A percentile compares a stretch with the other conserved stretches of the same genome.
Evolutionary conservation across 345 rosid genomes (phyloP).

Genomic region (Sapria himalayana): DNA sequence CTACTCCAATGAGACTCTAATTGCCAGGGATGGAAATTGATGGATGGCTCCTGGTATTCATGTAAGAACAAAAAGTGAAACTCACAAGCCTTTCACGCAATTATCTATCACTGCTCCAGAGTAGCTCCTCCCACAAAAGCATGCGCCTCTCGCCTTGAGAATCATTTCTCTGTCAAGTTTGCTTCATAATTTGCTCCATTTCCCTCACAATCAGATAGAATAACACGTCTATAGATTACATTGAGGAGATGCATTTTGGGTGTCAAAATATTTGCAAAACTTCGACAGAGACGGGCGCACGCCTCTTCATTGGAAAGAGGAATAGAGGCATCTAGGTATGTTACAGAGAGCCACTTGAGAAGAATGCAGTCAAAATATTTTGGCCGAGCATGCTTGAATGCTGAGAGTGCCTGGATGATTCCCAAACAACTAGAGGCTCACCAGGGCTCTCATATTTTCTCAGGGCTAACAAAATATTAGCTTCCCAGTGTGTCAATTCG

Average conservation of each 20-base stretch:
- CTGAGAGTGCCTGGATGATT: slow-evolving; percentile 47
- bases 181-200: slow-evolving; percentile 32
- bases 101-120: slow-evolving; percentile 51
- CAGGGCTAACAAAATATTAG: slow-evolving; percentile 49
- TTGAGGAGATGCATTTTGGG: slow-evolving; percentile 64
- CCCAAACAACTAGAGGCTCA: slow-evolving; percentile 69
- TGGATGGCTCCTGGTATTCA: slow-evolving; percentile 9
- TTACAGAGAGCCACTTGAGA: slow-evolving; percentile 45
- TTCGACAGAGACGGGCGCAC: slow-evolving; percentile 17
- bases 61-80: slow-evolving; percentile 33
- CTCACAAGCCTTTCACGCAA: slow-evolving; percentile 61
- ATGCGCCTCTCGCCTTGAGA: slow-evolving; percentile 16
- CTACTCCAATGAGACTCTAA: slow-evolving; percentile 47
- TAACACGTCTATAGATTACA: slow-evolving; percentile 40
- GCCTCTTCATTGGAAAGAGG: slow-evolving; percentile 22
- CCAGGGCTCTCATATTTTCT: slow-evolving; percentile 23
- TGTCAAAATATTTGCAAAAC: slow-evolving; percentile 26
- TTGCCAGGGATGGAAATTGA: slow-evolving; percentile 10
- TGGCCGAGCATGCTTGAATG: slow-evolving; percentile 43
- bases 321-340: slow-evolving; percentile 20
- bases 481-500: slow-evolving; percentile 44
- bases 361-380: slow-evolving; percentile 31
- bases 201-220: slow-evolving; percentile 31
- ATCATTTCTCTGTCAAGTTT: slow-evolving; percentile 9
- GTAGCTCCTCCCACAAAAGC: slow-evolving; percentile 35